Evolutionary conservation across 2,329 filamentous ascomycete species (phyloP), one percentile per base, ranked within the genome.

Genomic region (Dactylellina drechsleri): DNA sequence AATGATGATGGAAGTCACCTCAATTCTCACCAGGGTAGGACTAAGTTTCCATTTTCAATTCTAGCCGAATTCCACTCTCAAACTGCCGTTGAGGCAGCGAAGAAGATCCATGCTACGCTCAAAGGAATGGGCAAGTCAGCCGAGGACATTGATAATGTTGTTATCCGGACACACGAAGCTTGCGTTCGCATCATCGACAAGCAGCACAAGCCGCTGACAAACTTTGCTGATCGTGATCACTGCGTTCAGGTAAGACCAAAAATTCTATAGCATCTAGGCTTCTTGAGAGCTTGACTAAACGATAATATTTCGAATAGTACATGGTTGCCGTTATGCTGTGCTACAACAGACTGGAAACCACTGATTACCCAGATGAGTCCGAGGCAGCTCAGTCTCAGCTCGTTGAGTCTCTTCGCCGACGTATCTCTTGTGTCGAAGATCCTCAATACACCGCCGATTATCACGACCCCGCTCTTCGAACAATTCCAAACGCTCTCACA

Each of bases 141-240:
- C 68, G 91, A 90, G 79, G 94, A 99, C 83, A 96, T 99, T 85
- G 94, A 96, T 85, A 87, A 87, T 76, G 88, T 99, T 80, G 93
- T 91, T 79, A 97, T 94, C 88, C 91, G 95, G 80, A 99, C 95
- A 7, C 95, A 99, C 85, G 95, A 99, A 85, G 95, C 95, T 72
- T 98, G 95, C 85, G 89, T 99, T 82, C 93, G 95, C 81, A 99
- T 99, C 84, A 99, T 99, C 81, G 95, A 99, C 88, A 99, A 99
- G 88, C 95, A 99, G 85, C 96, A 97, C 88, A 98, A 97, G 88
- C 90, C 93, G 80, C 96, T 99, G 92, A 93, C 97, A 86, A 99
- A 99, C 89, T 99, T 98, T 81, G 95, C 95, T 81, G 95, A 99
- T 85, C 93, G 95, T 81, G 95, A 99, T 84, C 95, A 99, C 88